These are phyloP conservation scores for Apiospora phragmitis DNA, from an alignment of 2,329 filamentous ascomycete species.

Conservation along the genomic window DNA sequence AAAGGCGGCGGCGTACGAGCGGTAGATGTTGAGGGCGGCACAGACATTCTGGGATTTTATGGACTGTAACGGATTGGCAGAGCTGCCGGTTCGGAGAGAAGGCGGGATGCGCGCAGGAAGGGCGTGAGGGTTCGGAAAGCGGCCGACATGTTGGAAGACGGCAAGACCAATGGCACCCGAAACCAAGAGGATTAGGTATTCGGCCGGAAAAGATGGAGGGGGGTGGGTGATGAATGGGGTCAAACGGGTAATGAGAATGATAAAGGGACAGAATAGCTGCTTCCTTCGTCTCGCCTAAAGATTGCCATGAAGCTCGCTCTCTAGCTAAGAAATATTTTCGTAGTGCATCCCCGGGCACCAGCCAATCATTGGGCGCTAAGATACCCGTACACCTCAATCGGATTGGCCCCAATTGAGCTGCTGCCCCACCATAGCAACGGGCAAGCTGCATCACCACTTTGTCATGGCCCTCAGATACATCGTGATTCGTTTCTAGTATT, in stretches of 20 bases:
- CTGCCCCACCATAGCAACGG: neutral
- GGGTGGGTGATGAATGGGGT: neutral
- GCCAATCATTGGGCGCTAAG: neutral
- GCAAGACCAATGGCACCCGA: neutral
- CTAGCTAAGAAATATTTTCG: constrained; percentile 7
- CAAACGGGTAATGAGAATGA: neutral
- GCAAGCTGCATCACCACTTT: too few relatives aligned
- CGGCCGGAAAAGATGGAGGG: neutral
- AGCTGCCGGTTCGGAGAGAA: constrained; percentile 67
- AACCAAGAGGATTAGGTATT: neutral
- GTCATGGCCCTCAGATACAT: too few relatives aligned
- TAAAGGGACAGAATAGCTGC: constrained; percentile 4
- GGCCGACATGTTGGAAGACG: constrained; percentile 67
- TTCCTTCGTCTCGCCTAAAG: neutral
- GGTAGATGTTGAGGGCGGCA: constrained; percentile 65
- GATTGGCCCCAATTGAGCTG: neutral
- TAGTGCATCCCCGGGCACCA: neutral
- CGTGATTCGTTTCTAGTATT: too few relatives aligned
- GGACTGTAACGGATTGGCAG: constrained; percentile 75
- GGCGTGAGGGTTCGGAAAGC: constrained; percentile 77
- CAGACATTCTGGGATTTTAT: constrained; percentile 64
- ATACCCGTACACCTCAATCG: neutral
- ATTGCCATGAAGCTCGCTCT: neutral
- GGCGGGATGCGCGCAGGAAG: constrained; percentile 79
- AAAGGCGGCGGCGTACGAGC: constrained; percentile 68